Base-by-base conservation (phyloP, 179 eudicot genomes). In the Nepenthes alata region DNA sequence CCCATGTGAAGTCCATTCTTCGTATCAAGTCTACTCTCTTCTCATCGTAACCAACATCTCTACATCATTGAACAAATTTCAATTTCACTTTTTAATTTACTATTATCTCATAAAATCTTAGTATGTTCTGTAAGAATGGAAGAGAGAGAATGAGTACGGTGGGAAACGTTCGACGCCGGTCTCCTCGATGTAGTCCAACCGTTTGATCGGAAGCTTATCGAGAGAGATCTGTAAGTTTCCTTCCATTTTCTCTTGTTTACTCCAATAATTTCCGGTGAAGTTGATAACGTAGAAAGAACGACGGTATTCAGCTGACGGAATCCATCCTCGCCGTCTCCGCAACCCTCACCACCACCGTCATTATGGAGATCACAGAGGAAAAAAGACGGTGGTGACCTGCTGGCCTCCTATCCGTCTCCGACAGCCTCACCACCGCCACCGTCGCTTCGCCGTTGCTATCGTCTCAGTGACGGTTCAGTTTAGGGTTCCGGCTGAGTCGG, bases 1-100 rank as follows among this genome's bases (percentile, higher is more conserved):
- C 98, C 91, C 91, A 93, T 0, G 88, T 95, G 63, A 93, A 93
- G 67, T 93, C 95, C n/a, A 89, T 80, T 59, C 93, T 75, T 61
- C 88, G 73, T 53, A 89, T 81, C 68, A 89, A 75, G 47, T 83
- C 83, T 76, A 81, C 79, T 50, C 86, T 75, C 73, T 85, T 89
- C 77, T 89, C 96, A 54, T 91, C 96, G 68, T 86, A 89, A 8
- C 76, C 85, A 25, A 79, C 75, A 70, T 89, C 96, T 1, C 96
- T 89, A 73, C 59, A 70, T 62, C n/a, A 6, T 72, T 35, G 41
- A 15, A 54, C 57, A 64, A 51, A 25, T 47, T 48, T 35, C 10
- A 54, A 53, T 51, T 37, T 16, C 47, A 51, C 1, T 58, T 10
- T 35, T 59, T 3, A 2, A 48, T 8, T 16, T 38, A 44, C 11